Percentiles rank a stretch among this genome's conserved stretches.
Evolutionary conservation across 345 rosid genomes (phyloP).

Genomic region (Gossypium turneri): DNA sequence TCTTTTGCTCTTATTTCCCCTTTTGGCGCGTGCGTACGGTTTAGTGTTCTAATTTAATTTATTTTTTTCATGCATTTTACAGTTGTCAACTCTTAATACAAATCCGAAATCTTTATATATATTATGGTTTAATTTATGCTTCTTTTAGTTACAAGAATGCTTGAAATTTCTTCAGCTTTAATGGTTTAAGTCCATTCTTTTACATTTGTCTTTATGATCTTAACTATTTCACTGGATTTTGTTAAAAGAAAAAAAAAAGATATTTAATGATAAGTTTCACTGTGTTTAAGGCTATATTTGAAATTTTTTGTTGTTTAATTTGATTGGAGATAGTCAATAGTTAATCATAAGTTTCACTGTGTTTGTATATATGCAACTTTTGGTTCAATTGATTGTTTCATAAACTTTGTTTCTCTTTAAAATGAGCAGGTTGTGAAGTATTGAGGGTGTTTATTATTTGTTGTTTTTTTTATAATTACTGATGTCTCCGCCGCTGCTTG

Average conservation of each 20-base stretch:
- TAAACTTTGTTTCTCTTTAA: not conserved
- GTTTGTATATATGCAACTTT: not conserved
- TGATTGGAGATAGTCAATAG: not conserved
- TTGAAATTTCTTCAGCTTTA: not conserved
- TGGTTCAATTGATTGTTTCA: not conserved
- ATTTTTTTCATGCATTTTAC: constrained; percentile 5
- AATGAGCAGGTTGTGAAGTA: constrained; percentile 23
- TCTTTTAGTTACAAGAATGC: not conserved
- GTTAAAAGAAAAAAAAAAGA: too few species aligned
- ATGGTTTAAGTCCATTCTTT: not conserved
- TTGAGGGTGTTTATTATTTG: not conserved
- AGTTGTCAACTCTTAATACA: not conserved
- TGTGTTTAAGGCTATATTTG: not conserved
- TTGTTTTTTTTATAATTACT: constrained; percentile 14
- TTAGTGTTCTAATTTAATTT: not conserved
- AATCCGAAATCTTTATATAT: too few species aligned
- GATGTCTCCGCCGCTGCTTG: constrained; percentile 56
- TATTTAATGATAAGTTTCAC: too few species aligned
- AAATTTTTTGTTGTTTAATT: not conserved
- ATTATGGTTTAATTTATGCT: not conserved
- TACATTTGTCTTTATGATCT: not conserved
- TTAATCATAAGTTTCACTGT: constrained; percentile 10
- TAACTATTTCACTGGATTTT: not conserved
- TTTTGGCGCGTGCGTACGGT: constrained; percentile 2
- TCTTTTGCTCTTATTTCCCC: not conserved